Evolutionary conservation across 2,329 filamentous ascomycete genomes (phyloP).

Genomic region (Colletotrichum sp.): DNA sequence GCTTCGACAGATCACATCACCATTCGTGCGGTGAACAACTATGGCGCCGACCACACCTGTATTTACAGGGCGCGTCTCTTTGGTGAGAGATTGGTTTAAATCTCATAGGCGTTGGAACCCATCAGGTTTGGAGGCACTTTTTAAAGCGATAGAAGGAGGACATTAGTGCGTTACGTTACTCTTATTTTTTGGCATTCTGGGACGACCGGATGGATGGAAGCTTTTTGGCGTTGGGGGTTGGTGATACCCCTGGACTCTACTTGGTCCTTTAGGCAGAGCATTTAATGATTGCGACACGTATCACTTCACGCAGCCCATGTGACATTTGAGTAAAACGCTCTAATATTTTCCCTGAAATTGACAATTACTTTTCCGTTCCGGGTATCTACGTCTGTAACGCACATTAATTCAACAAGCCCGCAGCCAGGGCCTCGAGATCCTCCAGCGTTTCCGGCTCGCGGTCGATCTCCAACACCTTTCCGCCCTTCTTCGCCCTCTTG

Average conservation of each 20-base stretch:
- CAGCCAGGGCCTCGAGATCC: conserved; percentile 78
- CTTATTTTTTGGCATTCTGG: conserved; percentile 2
- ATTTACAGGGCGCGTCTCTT: conserved; percentile 69
- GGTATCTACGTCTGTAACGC: conserved; percentile 32
- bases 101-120: neutral
- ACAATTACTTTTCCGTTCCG: conserved; percentile 15
- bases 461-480: conserved; percentile 64
- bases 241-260: conserved; percentile 19
- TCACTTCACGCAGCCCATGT: neutral
- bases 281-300: neutral
- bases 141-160: neutral
- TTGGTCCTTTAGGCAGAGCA: neutral
- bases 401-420: conserved; percentile 61
- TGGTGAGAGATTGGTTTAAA: conserved; percentile 40
- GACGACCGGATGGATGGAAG: neutral
- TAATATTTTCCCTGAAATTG: neutral
- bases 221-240: conserved; percentile 19
- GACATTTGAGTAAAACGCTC: neutral
- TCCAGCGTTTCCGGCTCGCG: conserved; percentile 80
- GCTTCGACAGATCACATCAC: conserved; percentile 57
- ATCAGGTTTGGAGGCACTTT: neutral
- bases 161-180: neutral
- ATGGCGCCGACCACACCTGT: conserved; percentile 67
- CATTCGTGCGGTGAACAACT: conserved; percentile 62
- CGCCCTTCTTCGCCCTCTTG: conserved; percentile 49